Conservation (phyloP, 202 grass and related monocot species). For the Hordeum pubiflorum region DNA sequence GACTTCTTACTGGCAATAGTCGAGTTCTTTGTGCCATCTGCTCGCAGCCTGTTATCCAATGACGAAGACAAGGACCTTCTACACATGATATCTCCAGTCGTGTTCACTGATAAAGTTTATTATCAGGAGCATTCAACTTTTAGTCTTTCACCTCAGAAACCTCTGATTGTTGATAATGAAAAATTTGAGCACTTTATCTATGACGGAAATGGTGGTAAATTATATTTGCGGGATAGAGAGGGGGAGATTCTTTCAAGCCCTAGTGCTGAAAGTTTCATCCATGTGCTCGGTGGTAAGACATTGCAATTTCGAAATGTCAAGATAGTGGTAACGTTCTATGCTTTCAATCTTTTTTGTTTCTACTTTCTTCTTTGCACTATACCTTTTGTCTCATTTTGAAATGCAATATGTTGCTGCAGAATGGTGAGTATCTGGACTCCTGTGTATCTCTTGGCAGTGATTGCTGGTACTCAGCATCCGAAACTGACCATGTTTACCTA, state of each 20-base stretch:
- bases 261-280: conserved; percentile 70
- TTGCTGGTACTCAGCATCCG: conserved; percentile 86
- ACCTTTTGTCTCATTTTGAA: conserved; percentile 21
- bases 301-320: conserved; percentile 82
- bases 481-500: conserved; percentile 62
- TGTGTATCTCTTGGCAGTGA: conserved; percentile 73
- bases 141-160: conserved; percentile 75
- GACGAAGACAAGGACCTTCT: conserved; percentile 70
- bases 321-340: conserved; percentile 73
- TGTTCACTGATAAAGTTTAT: conserved; percentile 71
- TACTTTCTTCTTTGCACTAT: conserved; percentile 9
- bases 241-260: conserved; percentile 58
- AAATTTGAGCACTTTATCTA: conserved; percentile 84
- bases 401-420: conserved; percentile 46
- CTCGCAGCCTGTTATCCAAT: conserved; percentile 59
- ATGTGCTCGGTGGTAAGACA: conserved; percentile 63
- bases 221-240: conserved; percentile 69
- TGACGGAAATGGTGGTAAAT: conserved; percentile 86
- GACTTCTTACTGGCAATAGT: conserved; percentile 84
- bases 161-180: conserved; percentile 88
- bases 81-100: conserved; percentile 52
- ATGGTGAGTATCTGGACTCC: conserved; percentile 90
- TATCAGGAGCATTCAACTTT: conserved; percentile 49
- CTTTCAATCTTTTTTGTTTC: conserved; percentile 22
- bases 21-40: conserved; percentile 93